A percentile compares a stretch with the other conserved stretches of the same genome.
phyloP scores from a whole-genome alignment of 1,284 basidiomycete genomes.

The Moesziomyces parantarcticus region DNA sequence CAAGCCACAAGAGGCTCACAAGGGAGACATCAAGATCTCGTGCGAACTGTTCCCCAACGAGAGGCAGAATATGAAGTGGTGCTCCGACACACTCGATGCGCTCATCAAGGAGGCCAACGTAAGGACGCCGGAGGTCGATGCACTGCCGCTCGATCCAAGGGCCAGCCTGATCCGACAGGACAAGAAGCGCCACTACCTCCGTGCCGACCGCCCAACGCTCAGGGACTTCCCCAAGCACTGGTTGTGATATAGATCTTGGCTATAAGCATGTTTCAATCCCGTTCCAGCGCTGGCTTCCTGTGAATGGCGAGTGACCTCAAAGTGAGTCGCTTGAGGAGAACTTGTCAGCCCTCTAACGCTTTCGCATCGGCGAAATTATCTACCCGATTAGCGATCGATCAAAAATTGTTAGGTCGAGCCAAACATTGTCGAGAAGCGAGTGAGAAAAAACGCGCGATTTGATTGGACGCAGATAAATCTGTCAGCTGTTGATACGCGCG shows the following conservation, averaged over 20 bases:
- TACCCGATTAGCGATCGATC: not conserved
- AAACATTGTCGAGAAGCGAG: not conserved
- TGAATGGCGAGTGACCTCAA: too few relatives aligned
- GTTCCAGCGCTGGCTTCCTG: not conserved
- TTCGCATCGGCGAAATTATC: not conserved
- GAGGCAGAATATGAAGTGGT: constrained; percentile 70
- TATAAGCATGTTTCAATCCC: not conserved
- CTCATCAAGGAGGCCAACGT: constrained; percentile 66
- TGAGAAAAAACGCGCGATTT: not conserved
- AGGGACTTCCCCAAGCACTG: constrained; percentile 68
- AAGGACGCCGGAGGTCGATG: constrained; percentile 52
- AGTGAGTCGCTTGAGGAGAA: not conserved
- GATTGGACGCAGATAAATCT: not conserved
- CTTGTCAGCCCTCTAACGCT: not conserved
- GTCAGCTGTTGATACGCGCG: not conserved
- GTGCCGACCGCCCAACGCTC: constrained; percentile 51
- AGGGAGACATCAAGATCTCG: constrained; percentile 65
- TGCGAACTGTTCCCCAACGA: constrained; percentile 67
- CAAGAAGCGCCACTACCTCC: constrained; percentile 50
- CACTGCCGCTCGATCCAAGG: constrained; percentile 67
- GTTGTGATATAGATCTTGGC: constrained; percentile 37
- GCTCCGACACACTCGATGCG: constrained; percentile 68
- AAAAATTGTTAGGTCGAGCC: not conserved
- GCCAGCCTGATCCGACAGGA: constrained; percentile 46
- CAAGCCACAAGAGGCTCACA: constrained; percentile 2